A percentile compares a stretch with the other conserved stretches of the same genome.
Conservation (phyloP, 495 filamentous ascomycete species). For the Penicillium paxilli region DNA sequence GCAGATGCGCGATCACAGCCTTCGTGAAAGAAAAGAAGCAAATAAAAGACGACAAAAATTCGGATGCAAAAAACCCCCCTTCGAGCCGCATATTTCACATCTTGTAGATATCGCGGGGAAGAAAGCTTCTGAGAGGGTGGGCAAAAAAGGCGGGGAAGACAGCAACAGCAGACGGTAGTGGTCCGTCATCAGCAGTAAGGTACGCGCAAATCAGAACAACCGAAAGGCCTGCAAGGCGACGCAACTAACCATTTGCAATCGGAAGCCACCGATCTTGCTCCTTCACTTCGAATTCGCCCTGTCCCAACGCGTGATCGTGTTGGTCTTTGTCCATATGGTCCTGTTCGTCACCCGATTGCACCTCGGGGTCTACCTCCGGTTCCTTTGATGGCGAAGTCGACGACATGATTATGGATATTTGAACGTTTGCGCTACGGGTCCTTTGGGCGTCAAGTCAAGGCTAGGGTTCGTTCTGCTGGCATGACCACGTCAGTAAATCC, state of each 20-base stretch:
- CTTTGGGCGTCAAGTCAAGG: constrained; percentile 35
- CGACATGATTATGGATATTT: constrained; percentile 78
- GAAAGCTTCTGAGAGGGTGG: constrained; percentile 7
- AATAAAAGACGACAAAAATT: too few relatives aligned
- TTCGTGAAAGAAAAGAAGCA: too few relatives aligned
- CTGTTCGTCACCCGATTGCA: constrained; percentile 87
- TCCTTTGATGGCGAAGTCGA: constrained; percentile 87
- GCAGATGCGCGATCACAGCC: too few relatives aligned
- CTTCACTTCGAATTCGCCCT: constrained; percentile 96
- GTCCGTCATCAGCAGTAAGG: constrained; percentile 51
- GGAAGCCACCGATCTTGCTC: constrained; percentile 99
- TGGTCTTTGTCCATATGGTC: constrained; percentile 70
- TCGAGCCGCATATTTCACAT: not conserved
- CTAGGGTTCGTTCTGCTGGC: constrained; percentile 42
- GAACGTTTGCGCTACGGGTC: constrained; percentile 18
- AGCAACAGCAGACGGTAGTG: constrained; percentile 22
- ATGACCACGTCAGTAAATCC: constrained; percentile 49
- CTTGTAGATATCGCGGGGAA: not conserved
- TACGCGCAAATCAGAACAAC: constrained; percentile 58
- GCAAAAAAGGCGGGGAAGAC: constrained; percentile 18
- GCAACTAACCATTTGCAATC: constrained; percentile 98
- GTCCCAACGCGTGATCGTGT: constrained; percentile 62
- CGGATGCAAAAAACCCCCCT: too few relatives aligned
- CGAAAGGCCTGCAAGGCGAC: constrained; percentile 52
- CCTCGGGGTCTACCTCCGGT: constrained; percentile 84